These are phyloP conservation scores for Eucalyptus guilfoylei DNA, from an alignment of 345 rosid genomes.

Conservation along the genomic window DNA sequence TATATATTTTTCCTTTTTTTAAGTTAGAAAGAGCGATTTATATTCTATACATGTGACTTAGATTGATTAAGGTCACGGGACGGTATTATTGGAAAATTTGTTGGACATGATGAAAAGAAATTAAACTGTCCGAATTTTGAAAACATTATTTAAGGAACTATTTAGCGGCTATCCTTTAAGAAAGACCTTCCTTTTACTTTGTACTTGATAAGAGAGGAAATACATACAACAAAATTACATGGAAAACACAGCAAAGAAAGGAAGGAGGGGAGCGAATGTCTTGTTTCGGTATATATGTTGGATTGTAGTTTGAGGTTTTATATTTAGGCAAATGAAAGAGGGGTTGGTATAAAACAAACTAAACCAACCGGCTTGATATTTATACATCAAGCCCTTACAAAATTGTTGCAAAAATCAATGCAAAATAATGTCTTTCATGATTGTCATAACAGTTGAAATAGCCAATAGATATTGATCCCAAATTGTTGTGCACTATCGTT, in stretches of 20 bases:
- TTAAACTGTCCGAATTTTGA: too few relatives aligned
- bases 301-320: too few relatives aligned
- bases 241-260: too few relatives aligned
- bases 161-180: not conserved
- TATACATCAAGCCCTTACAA: not conserved
- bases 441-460: too few relatives aligned
- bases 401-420: not conserved
- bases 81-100: rapidly evolving
- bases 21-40: too few relatives aligned
- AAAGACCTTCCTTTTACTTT: not conserved
- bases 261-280: too few relatives aligned
- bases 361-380: not conserved
- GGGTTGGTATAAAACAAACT: too few relatives aligned
- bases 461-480: not conserved
- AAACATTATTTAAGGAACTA: not conserved
- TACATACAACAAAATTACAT: too few relatives aligned
- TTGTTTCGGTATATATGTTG: too few relatives aligned
- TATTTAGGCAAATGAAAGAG: too few relatives aligned
- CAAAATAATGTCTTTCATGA: not conserved
- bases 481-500: not conserved
- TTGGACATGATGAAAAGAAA: not conserved
- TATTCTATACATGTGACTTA: not conserved
- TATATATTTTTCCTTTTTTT: too few relatives aligned
- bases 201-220: not conserved
- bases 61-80: not conserved